Percentiles rank a stretch among this genome's conserved stretches.
Conservation (phyloP, 495 filamentous ascomycete species). For the Delitschia confertaspora region DNA sequence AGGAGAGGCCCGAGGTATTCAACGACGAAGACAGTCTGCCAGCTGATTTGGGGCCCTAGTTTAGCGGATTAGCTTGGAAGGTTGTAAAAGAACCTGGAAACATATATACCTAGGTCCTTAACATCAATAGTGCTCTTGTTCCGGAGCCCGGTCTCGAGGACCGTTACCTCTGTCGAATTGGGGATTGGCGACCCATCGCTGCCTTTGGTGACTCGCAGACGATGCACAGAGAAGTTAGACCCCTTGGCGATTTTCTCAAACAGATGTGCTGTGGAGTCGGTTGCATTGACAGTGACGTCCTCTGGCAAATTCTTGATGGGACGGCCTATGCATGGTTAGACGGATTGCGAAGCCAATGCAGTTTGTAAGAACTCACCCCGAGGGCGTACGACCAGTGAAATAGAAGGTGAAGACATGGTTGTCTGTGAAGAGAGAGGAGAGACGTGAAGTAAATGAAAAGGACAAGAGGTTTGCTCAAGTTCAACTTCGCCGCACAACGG, state of each 20-base stretch:
- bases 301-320: conserved; percentile 34
- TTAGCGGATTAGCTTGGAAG: neutral
- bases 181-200: conserved; percentile 60
- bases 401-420: conserved; percentile 14
- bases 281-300: conserved; percentile 25
- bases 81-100: neutral
- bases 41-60: conserved; percentile 79
- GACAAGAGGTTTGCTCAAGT: neutral
- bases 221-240: conserved; percentile 49
- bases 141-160: conserved; percentile 55
- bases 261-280: conserved; percentile 35
- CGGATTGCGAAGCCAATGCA: neutral
- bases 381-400: conserved; percentile 21
- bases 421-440: too few relatives aligned
- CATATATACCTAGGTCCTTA: conserved; percentile 77
- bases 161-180: conserved; percentile 55
- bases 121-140: conserved; percentile 68
- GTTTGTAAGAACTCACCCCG: conserved; percentile 26
- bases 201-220: conserved; percentile 61
- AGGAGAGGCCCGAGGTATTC: conserved; percentile 94
- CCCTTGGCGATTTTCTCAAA: conserved; percentile 48
- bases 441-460: neutral
- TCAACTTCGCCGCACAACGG: too few relatives aligned
- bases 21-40: conserved; percentile 88
- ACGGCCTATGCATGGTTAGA: conserved; percentile 26